phyloP scores from a whole-genome alignment of 2,329 filamentous ascomycete genomes.

The Juglanconis juglandina region DNA sequence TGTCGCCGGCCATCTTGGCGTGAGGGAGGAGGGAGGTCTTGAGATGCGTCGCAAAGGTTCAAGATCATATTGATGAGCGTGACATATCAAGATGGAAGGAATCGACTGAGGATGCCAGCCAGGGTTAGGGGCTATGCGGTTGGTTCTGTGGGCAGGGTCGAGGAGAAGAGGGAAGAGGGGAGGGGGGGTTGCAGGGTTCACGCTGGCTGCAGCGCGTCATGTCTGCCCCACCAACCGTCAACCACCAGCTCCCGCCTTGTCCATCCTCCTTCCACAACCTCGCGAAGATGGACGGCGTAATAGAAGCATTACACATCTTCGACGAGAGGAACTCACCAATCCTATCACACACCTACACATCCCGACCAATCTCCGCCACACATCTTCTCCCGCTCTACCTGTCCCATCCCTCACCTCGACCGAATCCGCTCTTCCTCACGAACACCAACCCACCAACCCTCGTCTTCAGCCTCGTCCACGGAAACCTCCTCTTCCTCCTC shows the following conservation, averaged over 20 bases:
- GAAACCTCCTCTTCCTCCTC: slow-evolving; percentile 80
- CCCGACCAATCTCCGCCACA: slow-evolving; percentile 71
- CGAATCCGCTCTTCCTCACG: slow-evolving; percentile 81
- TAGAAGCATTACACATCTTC: slow-evolving; percentile 95
- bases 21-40: not conserved
- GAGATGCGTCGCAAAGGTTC: not conserved
- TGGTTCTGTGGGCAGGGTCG: no score
- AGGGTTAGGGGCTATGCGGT: not conserved
- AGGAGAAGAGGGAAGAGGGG: no score
- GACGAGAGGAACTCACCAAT: slow-evolving; percentile 89
- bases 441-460: slow-evolving; percentile 81
- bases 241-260: not conserved
- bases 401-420: slow-evolving; percentile 73
- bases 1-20: slow-evolving; percentile 42
- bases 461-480: slow-evolving; percentile 83
- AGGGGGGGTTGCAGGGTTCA: not conserved
- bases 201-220: not conserved
- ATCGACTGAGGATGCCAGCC: slow-evolving; percentile 9
- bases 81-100: not conserved
- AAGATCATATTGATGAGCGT: not conserved
- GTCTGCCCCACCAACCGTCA: not conserved
- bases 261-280: not conserved
- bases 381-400: slow-evolving; percentile 84
- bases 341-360: slow-evolving; percentile 84
- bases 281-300: slow-evolving; percentile 68